phyloP scores from a whole-genome alignment of 2,329 filamentous ascomycete genomes.

The Ilyonectria robusta region DNA sequence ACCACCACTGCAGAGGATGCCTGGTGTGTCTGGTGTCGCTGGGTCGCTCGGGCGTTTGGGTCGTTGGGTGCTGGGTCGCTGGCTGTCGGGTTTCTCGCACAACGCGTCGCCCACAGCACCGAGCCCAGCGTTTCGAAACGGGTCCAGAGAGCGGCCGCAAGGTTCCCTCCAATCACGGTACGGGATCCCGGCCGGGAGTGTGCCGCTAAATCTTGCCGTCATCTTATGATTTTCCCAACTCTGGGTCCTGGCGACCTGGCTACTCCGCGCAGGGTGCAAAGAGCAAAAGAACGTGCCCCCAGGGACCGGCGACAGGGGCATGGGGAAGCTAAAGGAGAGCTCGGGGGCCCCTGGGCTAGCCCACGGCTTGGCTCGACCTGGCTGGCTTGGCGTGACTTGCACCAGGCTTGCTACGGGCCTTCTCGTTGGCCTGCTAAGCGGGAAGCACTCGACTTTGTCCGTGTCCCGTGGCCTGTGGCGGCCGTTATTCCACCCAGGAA shows the following conservation, averaged over 20 bases:
- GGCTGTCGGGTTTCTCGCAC: not conserved
- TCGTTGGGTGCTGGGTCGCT: not conserved
- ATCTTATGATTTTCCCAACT: slow-evolving; percentile 38
- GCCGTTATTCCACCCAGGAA: slow-evolving; percentile 18
- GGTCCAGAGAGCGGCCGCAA: slow-evolving; percentile 17
- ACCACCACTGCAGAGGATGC: slow-evolving; percentile 8
- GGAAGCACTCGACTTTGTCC: slow-evolving; percentile 13
- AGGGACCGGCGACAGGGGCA: not conserved
- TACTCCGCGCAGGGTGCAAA: not conserved
- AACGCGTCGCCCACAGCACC: slow-evolving; percentile 24
- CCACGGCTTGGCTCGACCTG: slow-evolving; percentile 3
- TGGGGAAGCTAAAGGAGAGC: not conserved
- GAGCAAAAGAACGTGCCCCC: not conserved
- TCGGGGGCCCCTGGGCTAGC: not conserved
- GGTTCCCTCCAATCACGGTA: slow-evolving; percentile 43
- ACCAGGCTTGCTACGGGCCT: not conserved
- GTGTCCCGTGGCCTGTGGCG: slow-evolving; percentile 9
- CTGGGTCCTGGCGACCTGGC: not conserved
- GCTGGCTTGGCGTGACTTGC: slow-evolving; percentile 7
- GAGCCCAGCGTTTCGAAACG: slow-evolving; percentile 47
- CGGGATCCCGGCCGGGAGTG: slow-evolving; percentile 8
- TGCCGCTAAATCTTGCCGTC: slow-evolving; percentile 33
- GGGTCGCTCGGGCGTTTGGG: not conserved
- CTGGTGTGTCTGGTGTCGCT: not conserved
- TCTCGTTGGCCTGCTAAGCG: slow-evolving; percentile 28